Base-by-base conservation (phyloP, 805 yeast genomes). In the Wickerhamiella azymoides region DNA sequence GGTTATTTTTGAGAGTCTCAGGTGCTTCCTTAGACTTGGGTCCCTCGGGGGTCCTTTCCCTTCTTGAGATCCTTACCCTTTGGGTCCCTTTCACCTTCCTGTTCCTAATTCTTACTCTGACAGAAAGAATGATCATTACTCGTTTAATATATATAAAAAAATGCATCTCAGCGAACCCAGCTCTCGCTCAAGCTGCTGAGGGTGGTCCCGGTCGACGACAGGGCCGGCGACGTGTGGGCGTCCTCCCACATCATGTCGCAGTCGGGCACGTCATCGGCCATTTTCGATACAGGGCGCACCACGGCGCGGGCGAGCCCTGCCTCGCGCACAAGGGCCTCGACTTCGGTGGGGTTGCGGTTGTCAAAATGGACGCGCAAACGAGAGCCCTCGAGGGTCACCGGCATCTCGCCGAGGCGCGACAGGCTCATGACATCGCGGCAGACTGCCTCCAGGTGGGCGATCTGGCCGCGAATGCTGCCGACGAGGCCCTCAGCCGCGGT, bases 321-420 rank as follows among this genome's bases (percentile, higher is more conserved):
- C 13, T 41, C 44, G 21, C 44, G 44, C 49, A 81, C 61, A 49
- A 82, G 61, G 17, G 51, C 49, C 53, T 78, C 80, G 53, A 82
- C 73, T 52, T 76, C 76, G 5, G 59, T 64, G 6, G 69, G 62
- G 49, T 80, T 84, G 49, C 80, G 70, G 57, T 80, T 82, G 28
- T 89, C 85, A 63, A 84, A 83, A 57, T 74, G 79, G 11, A 79
- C 74, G 52, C 79, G 54, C 26, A 63, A 56, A 45, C 60, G 61
- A 26, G 67, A 63, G 10, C 63, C 58, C 33, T 62, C 55, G 45
- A 73, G 62, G 40, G 76, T 67, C 46, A 80, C 65, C 8, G 83
- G 85, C 51, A 77, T 72, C 50, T 77, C 76, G 2, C 92, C 92
- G 47, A 79, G 73, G 2, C 59, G 53, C 26, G 76, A 73, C 48